Percentiles rank a stretch among this genome's conserved stretches.
Evolutionary conservation across 176 grass and related monocot species (phyloP).

Genomic region (Ensete ventricosum): DNA sequence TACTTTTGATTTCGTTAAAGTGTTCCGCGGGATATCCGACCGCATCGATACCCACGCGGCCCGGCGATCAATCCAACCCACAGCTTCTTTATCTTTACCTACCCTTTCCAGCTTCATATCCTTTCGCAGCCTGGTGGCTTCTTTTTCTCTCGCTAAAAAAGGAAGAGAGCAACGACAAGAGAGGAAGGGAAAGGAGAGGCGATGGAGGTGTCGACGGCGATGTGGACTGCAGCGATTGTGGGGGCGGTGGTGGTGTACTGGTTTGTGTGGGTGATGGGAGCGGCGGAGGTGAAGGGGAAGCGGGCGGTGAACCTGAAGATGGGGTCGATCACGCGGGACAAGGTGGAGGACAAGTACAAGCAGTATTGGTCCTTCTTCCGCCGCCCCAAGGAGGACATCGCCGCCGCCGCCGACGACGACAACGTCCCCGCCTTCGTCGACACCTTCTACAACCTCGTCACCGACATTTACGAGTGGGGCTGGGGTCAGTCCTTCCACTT

Average conservation of each 20-base stretch:
- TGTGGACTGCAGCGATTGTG: constrained; percentile 59
- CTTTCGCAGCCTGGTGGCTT: no score
- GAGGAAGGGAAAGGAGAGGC: neutral
- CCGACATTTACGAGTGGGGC: constrained; percentile 99
- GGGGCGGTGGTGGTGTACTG: constrained; percentile 54
- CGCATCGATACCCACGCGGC: no score
- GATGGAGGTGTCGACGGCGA: constrained; percentile 69
- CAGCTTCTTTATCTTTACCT: no score
- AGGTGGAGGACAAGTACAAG: constrained; percentile 89
- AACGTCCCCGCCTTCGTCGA: constrained; percentile 91
- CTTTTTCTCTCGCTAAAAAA: no score
- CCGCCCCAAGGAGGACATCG: constrained; percentile 52
- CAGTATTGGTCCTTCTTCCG: constrained; percentile 99
- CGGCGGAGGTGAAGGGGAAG: constrained; percentile 98
- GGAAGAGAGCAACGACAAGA: no score
- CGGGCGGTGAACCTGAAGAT: constrained; percentile 93
- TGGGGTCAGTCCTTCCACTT: constrained; percentile 99
- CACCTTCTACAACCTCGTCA: constrained; percentile 99
- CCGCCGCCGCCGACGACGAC: constrained; percentile 45
- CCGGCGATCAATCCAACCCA: no score
- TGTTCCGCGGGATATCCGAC: no score
- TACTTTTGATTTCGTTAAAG: no score
- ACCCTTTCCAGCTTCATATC: no score
- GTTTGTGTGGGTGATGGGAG: constrained; percentile 98
- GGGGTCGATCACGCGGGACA: constrained; percentile 74